Base-by-base conservation (phyloP, 495 filamentous ascomycete species). In the Bacidia gigantensis region DNA sequence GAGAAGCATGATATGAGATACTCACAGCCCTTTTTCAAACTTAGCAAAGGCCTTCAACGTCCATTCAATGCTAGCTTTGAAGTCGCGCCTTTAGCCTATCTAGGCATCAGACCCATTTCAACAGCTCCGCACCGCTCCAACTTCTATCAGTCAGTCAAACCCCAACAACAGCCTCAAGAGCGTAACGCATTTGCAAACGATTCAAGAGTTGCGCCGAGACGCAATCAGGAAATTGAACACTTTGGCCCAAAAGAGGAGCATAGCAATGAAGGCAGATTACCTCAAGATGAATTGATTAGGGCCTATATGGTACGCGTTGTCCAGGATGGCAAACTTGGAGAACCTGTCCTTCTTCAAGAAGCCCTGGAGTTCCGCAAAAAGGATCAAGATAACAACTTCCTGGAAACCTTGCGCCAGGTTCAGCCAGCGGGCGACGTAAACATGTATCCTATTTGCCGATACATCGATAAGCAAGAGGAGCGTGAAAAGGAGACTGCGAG, bases 361-460 rank as follows among this genome's bases (percentile, higher is more conserved):
- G 65, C 79, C 17, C 70, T 88, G 11, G 24, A 47, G 1, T 54
- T 58, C 0, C 64, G 86, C 35, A 63, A 83, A 54, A 70, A 64
- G 21, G 53, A 62, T 9, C 65, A 67, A 0, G 39, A 41, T 38
- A 46, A 46, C 26, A 40, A 29, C 2, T 24, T 40, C n/a, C 42
- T 48, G 0, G 61, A 82, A 53, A 75, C 70, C 40, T 71, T 92
- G 9, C 56, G 83, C 1, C 73, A 81, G 62, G 71, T 90, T 1
- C 65, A 72, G 1, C 59, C 68, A 1, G 62, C 60, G 0, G 58
- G 60, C 3, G 50, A 42, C 18, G 55, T 60, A 2, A 57, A 53
- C 3, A 58, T 59, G 1, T 54, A 51, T 22, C 76, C 86, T 0
- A 72, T 88, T 38, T 89, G 84, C 73, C 82, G 78, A 55, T 69